These are phyloP conservation scores for Stromatinia cepivora DNA, from an alignment of 2,329 filamentous ascomycete species.

Conservation along the genomic window DNA sequence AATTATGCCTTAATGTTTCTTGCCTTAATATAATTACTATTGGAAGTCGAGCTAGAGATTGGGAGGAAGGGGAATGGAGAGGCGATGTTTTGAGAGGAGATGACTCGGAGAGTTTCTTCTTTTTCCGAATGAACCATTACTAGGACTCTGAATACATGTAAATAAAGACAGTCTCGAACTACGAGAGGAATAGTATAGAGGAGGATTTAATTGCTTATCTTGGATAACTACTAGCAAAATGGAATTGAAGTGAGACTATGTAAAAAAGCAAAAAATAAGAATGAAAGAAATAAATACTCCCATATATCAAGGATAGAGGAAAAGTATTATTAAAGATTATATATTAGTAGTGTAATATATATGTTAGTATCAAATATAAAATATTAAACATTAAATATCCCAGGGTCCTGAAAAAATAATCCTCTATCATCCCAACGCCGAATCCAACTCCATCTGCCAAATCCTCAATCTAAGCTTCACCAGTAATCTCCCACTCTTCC, in stretches of 20 bases:
- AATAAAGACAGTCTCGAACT: background rate
- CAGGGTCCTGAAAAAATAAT: background rate
- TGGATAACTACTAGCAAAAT: background rate
- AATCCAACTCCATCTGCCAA: background rate
- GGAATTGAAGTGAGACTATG: background rate
- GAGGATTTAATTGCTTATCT: background rate
- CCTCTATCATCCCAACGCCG: background rate
- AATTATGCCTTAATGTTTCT: too few species aligned
- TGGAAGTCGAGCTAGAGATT: background rate
- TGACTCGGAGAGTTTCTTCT: background rate
- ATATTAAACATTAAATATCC: background rate
- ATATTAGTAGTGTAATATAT: background rate
- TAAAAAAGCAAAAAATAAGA: background rate
- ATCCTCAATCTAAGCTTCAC: background rate
- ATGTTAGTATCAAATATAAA: background rate
- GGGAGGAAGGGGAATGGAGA: background rate
- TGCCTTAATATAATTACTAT: too few species aligned
- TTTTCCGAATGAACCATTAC: too few species aligned
- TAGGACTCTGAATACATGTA: too few species aligned
- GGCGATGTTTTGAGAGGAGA: background rate
- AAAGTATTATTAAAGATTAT: background rate
- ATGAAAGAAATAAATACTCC: too few species aligned
- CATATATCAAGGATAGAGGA: background rate
- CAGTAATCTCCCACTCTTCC: conserved; percentile 49
- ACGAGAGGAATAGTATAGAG: background rate